A percentile compares a stretch with the other conserved stretches of the same genome.
phyloP scores from a whole-genome alignment of 345 rosid genomes.

The Durio zibethinus region DNA sequence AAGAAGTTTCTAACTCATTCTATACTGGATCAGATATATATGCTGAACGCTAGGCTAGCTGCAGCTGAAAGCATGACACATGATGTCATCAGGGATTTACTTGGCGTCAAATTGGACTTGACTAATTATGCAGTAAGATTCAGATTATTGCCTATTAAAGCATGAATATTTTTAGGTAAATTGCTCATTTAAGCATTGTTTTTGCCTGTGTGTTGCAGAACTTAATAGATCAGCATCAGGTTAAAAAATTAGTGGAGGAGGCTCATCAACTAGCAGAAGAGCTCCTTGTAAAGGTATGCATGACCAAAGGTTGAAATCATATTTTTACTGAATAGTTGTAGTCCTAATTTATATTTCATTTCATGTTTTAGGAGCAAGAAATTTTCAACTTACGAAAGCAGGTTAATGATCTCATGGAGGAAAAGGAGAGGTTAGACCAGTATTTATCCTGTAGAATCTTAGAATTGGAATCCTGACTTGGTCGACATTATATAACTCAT shows the following conservation, averaged over 20 bases:
- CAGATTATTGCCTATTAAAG: background rate
- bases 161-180: background rate
- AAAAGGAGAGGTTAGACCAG: constrained; percentile 63
- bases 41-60: constrained; percentile 74
- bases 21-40: constrained; percentile 52
- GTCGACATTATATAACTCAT: too few species aligned
- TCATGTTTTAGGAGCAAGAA: constrained; percentile 57
- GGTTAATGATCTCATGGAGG: constrained; percentile 53
- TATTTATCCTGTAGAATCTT: background rate
- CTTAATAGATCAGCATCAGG: constrained; percentile 68
- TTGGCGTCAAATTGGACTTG: constrained; percentile 83
- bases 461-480: background rate
- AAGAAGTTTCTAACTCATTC: constrained; percentile 12
- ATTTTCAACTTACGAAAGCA: constrained; percentile 49
- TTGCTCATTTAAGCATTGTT: constrained; percentile 9
- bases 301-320: background rate
- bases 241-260: constrained; percentile 63
- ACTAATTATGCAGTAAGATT: constrained; percentile 80
- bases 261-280: constrained; percentile 66
- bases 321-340: constrained; percentile 3
- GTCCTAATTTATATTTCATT: constrained; percentile 7
- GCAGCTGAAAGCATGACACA: constrained; percentile 98
- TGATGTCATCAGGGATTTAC: constrained; percentile 90
- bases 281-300: constrained; percentile 60
- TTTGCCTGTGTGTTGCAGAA: constrained; percentile 45